A percentile compares a stretch with the other conserved stretches of the same genome.
phyloP scores from a whole-genome alignment of 495 filamentous ascomycete genomes.

The Penicillium tannophilum region DNA sequence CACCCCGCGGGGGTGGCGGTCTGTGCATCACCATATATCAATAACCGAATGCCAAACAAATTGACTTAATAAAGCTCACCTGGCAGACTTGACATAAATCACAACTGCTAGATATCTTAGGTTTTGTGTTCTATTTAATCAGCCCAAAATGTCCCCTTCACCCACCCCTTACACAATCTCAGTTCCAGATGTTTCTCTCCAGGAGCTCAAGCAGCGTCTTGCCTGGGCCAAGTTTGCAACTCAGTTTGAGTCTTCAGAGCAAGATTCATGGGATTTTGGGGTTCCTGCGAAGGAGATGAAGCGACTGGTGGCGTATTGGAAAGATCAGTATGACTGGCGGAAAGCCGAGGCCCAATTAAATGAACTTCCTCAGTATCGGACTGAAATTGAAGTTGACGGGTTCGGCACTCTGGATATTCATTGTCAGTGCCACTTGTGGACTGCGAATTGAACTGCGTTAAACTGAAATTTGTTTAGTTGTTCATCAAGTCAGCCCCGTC shows the following conservation, averaged over 20 bases:
- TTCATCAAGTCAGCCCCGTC: constrained; percentile 41
- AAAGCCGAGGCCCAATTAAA: constrained; percentile 46
- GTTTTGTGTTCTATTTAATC: neutral
- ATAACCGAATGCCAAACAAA: no score
- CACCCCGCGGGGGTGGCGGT: neutral
- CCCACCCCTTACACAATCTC: constrained; percentile 36
- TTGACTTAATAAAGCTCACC: neutral
- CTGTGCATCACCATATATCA: neutral
- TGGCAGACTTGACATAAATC: neutral
- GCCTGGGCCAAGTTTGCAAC: constrained; percentile 38
- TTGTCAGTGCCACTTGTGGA: constrained; percentile 21
- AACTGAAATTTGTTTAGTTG: constrained; percentile 19
- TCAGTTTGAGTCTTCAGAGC: constrained; percentile 38
- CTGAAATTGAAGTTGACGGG: constrained; percentile 42
- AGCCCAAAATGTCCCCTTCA: constrained; percentile 17
- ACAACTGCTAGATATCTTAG: neutral
- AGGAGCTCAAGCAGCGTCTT: constrained; percentile 41
- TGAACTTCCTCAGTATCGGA: constrained; percentile 44
- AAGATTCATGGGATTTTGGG: constrained; percentile 40
- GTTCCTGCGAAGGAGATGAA: constrained; percentile 42
- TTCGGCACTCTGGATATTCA: constrained; percentile 46
- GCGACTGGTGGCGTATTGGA: constrained; percentile 42
- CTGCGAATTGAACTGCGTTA: neutral
- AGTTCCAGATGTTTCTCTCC: constrained; percentile 38
- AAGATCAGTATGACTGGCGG: constrained; percentile 43